A percentile compares a stretch with the other conserved stretches of the same genome.
phyloP scores from a whole-genome alignment of 345 rosid species.

The Hevea brasiliensis region DNA sequence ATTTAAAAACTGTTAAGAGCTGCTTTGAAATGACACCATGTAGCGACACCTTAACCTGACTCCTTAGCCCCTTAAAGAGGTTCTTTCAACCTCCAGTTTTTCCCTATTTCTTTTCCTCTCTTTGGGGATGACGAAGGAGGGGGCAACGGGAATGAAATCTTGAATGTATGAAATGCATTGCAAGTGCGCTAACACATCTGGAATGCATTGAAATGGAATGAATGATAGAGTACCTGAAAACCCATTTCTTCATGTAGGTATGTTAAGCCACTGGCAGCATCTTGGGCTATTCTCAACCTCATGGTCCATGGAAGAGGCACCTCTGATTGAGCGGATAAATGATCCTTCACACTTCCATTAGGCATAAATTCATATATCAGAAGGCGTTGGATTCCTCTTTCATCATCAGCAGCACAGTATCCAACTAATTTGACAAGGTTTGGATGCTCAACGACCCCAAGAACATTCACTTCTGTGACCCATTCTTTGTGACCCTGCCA shows the following conservation, averaged over 20 bases:
- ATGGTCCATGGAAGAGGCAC: conserved; percentile 74
- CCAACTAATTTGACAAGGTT: conserved; percentile 88
- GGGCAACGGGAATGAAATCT: not conserved
- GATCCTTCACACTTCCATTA: conserved; percentile 69
- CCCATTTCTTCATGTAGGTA: conserved; percentile 89
- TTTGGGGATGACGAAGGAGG: not conserved
- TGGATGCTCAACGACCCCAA: conserved; percentile 81
- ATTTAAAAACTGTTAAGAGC: not conserved
- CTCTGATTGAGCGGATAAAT: conserved; percentile 49
- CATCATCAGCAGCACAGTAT: conserved; percentile 92
- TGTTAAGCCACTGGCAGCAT: conserved; percentile 82
- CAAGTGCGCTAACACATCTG: conserved; percentile 3
- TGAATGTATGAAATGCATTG: not conserved
- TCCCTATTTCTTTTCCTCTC: not conserved
- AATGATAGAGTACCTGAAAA: conserved; percentile 65
- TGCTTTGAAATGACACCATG: not conserved
- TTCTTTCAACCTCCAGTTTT: not conserved
- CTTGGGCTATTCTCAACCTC: conserved; percentile 83
- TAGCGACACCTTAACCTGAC: not conserved
- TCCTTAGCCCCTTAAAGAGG: not conserved
- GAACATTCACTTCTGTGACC: conserved; percentile 91
- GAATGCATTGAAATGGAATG: not conserved
- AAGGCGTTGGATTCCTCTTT: conserved; percentile 87
- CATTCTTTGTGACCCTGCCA: conserved; percentile 90
- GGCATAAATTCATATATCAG: conserved; percentile 84